A percentile compares a stretch with the other conserved stretches of the same genome.
Evolutionary conservation across 257 asterid genomes (phyloP).

Genomic region (Leonotis leonurus): DNA sequence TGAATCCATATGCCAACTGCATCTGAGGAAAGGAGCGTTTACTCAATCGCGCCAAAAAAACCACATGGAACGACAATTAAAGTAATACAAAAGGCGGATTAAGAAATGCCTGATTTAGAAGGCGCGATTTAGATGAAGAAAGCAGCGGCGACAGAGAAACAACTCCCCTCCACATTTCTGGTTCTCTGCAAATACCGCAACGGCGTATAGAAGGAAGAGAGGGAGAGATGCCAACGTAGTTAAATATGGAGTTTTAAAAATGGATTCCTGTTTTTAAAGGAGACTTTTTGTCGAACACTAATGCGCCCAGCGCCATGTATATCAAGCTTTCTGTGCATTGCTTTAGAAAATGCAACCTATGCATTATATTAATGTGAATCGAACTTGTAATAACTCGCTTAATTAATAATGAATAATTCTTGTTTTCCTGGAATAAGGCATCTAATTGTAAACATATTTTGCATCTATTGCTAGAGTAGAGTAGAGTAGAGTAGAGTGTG

Average conservation of each 20-base stretch:
- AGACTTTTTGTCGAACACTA: slow-evolving; percentile 32
- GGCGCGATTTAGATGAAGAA: slow-evolving; percentile 38
- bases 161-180: slow-evolving; percentile 75
- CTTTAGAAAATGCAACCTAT: slow-evolving; percentile 1
- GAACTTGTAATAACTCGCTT: background rate
- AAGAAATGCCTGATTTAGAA: slow-evolving; percentile 39
- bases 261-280: background rate
- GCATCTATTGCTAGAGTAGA: no score
- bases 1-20: slow-evolving; percentile 42
- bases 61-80: background rate
- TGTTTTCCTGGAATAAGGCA: no score
- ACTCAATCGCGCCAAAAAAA: background rate
- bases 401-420: background rate
- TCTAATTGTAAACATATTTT: no score
- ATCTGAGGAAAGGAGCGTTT: slow-evolving; percentile 5
- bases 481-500: no score
- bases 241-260: slow-evolving; percentile 3
- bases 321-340: background rate
- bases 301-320: slow-evolving; percentile 30
- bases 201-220: background rate
- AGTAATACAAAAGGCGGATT: background rate
- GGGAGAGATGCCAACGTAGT: slow-evolving; percentile 9
- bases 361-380: no score
- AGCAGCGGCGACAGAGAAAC: slow-evolving; percentile 40
- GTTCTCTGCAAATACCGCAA: background rate